A percentile compares a stretch with the other conserved stretches of the same genome.
phyloP scores from a whole-genome alignment of 257 asterid species.

The Agastache rugosa region DNA sequence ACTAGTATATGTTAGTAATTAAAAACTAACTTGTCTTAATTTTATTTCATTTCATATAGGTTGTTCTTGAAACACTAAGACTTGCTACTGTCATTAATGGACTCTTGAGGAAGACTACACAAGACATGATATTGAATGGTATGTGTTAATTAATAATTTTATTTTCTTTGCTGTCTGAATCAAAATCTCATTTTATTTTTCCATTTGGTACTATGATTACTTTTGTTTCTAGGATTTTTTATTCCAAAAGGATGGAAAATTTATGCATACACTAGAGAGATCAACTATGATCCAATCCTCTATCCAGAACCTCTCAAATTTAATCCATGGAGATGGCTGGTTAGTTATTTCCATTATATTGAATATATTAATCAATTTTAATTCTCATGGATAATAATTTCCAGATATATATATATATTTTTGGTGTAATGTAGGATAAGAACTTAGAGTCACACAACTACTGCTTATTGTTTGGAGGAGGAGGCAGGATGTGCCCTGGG shows the following conservation, averaged over 20 bases:
- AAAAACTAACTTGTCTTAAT: not conserved
- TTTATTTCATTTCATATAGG: constrained; percentile 47
- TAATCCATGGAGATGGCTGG: constrained; percentile 93
- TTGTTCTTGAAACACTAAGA: constrained; percentile 64
- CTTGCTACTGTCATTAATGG: constrained; percentile 75
- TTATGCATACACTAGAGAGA: constrained; percentile 76
- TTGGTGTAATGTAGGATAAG: constrained; percentile 56
- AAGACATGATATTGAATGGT: constrained; percentile 69
- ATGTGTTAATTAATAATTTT: not conserved
- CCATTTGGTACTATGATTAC: too few species aligned
- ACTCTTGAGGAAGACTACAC: constrained; percentile 67
- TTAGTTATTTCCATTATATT: constrained; percentile 34
- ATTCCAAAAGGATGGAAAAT: constrained; percentile 88
- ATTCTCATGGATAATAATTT: too few species aligned
- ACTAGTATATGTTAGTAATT: not conserved
- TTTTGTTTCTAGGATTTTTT: constrained; percentile 47
- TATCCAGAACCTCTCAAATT: constrained; percentile 71
- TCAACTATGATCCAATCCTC: constrained; percentile 68
- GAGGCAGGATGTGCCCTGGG: constrained; percentile 72
- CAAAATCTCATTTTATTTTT: too few species aligned
- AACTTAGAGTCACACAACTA: constrained; percentile 57
- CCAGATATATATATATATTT: too few species aligned
- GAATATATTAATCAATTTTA: not conserved
- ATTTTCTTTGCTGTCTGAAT: too few species aligned
- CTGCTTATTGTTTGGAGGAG: constrained; percentile 64